A percentile compares a stretch with the other conserved stretches of the same genome.
phyloP scores from a whole-genome alignment of 345 rosid species.

The Gossypium longicalyx region DNA sequence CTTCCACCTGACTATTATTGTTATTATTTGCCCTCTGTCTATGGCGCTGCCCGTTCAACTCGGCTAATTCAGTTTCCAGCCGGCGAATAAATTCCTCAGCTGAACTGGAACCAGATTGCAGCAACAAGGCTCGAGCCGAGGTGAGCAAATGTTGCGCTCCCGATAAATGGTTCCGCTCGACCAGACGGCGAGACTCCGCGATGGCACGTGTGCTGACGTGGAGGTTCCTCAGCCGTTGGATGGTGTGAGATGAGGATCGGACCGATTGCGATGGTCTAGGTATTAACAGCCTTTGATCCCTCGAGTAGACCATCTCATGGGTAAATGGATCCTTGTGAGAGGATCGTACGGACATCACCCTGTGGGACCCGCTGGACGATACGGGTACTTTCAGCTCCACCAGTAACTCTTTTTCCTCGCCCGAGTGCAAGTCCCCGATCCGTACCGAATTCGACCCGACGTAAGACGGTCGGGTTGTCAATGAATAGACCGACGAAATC shows the following conservation, averaged over 20 bases:
- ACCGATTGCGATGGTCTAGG: conserved; percentile 51
- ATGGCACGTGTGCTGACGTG: conserved; percentile 71
- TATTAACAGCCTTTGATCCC: conserved; percentile 42
- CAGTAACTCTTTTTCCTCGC: conserved; percentile 67
- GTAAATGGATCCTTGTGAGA: conserved; percentile 52
- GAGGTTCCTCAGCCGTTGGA: conserved; percentile 62
- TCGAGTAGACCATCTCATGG: conserved; percentile 36
- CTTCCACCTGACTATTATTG: conserved; percentile 22
- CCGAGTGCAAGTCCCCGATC: conserved; percentile 64
- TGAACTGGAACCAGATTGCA: conserved; percentile 40
- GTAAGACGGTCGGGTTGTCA: conserved; percentile 41
- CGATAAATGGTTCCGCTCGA: conserved; percentile 44
- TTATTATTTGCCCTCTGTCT: not conserved
- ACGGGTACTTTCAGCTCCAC: conserved; percentile 59
- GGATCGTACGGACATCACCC: conserved; percentile 58
- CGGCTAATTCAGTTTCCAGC: conserved; percentile 62
- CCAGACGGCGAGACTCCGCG: conserved; percentile 66
- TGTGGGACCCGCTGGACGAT: conserved; percentile 45
- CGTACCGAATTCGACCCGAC: conserved; percentile 53
- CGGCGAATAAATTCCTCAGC: conserved; percentile 46
- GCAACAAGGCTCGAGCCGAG: conserved; percentile 66
- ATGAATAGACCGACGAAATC: conserved; percentile 53
- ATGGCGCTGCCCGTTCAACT: conserved; percentile 39
- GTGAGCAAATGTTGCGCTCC: conserved; percentile 60
- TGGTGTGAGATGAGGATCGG: conserved; percentile 37